Base-by-base conservation (phyloP, 1,139 yeast species). In the Pichia sp. region DNA sequence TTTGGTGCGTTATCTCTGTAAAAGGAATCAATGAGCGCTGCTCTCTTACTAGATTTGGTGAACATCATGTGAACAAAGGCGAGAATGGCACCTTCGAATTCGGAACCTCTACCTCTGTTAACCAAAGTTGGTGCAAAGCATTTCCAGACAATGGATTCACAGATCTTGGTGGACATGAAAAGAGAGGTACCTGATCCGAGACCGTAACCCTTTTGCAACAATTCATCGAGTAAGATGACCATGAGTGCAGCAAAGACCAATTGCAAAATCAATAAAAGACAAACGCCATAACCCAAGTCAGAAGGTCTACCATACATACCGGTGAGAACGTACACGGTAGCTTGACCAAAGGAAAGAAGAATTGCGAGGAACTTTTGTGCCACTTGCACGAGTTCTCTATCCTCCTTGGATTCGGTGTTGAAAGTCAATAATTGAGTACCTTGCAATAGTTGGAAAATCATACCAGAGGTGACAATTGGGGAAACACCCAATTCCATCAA, bases 111-210 rank as follows among this genome's bases (percentile, higher is more conserved):
- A 51, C 96, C 96, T 48, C 81, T 76, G 65, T 86, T 83, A 49
- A 88, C 78, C 38, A 97, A 88, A 46, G 96, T 91, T 54, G 98
- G 98, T 21, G 97, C 94, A 65, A 91, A 88, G 31, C 96, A 91
- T 67, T 87, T 88, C 98, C 98, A 91, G 65, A 87, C 77, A 50
- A 91, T 86, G 60, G 85, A 93, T 69, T 91, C 97, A 64, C 96
- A 88, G 48, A 91, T 91, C 63, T 88, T 91, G 51, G 98, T 88
- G 51, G 98, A 96, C 59, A 94, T 87, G 68, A 91, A 91, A 49
- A 91, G 69, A 6, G 97, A 86, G 50, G 88, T 88, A 67, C 98
- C 98, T 29, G 91, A 77, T 35, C 98, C 98, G 46, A 91, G 74
- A 55, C 98, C 98, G 65, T 91, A 91, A 39, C 98, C 98, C 67